Evolutionary conservation across 331 rosid species (phyloP).

Genomic region (Saraca asoca): DNA sequence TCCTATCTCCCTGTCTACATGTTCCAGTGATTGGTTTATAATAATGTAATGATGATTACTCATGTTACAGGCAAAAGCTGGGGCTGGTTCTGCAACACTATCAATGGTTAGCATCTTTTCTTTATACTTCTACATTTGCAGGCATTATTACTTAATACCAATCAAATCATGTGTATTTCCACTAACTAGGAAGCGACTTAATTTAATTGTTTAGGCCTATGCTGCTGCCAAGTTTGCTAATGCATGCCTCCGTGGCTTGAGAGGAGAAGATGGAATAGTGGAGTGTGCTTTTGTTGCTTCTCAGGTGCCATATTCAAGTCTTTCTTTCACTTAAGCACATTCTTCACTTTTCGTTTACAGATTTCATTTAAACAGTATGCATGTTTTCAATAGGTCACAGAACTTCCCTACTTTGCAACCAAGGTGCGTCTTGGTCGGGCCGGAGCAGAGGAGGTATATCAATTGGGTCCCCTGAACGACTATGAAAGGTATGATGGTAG

Average conservation of each 20-base stretch:
- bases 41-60: conserved; percentile 23
- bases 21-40: conserved; percentile 17
- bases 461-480: conserved; percentile 75
- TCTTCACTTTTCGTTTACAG: conserved; percentile 12
- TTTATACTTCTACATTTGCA: conserved; percentile 25
- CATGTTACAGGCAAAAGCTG: conserved; percentile 88
- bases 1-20: background rate
- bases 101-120: conserved; percentile 66
- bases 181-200: conserved; percentile 9
- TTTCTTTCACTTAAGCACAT: background rate
- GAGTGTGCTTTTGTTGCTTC: conserved; percentile 80
- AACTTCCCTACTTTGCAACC: conserved; percentile 82
- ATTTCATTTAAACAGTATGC: background rate
- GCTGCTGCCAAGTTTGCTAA: conserved; percentile 76
- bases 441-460: conserved; percentile 74
- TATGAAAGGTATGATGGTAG: conserved; percentile 64
- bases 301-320: conserved; percentile 46
- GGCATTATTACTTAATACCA: background rate
- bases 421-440: conserved; percentile 81
- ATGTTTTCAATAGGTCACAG: conserved; percentile 62
- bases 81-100: conserved; percentile 97
- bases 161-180: background rate
- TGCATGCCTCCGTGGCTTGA: conserved; percentile 72
- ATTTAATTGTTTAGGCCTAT: conserved; percentile 55
- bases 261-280: conserved; percentile 77